Evolutionary conservation across 1,139 yeast species (phyloP).

Genomic region (Candida pseudoviswanathii): DNA sequence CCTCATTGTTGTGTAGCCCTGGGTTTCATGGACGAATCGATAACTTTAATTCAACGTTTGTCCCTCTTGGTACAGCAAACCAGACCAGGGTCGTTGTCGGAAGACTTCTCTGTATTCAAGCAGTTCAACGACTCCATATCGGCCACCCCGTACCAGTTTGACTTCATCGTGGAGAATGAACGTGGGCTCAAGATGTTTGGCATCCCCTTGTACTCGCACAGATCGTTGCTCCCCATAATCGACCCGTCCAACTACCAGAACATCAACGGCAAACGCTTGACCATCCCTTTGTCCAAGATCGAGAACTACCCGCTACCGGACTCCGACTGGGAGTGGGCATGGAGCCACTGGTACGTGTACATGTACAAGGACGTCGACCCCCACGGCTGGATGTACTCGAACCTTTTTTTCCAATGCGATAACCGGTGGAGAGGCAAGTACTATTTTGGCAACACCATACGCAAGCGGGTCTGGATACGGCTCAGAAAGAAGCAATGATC

Average conservation of each 20-base stretch:
- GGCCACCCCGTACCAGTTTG: conserved; percentile 25
- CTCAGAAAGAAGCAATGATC: conserved; percentile 14
- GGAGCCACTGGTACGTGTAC: conserved; percentile 73
- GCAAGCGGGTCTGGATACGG: conserved; percentile 66
- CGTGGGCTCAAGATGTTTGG: conserved; percentile 71
- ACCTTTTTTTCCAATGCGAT: conserved; percentile 43
- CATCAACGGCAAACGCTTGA: conserved; percentile 29
- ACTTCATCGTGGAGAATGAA: conserved; percentile 64
- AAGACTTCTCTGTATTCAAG: conserved; percentile 5
- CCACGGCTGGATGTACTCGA: conserved; percentile 74
- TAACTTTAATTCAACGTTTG: conserved; percentile 9
- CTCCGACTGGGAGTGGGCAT: conserved; percentile 68
- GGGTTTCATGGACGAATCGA: conserved; percentile 7
- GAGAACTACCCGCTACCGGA: conserved; percentile 63
- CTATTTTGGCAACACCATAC: conserved; percentile 54
- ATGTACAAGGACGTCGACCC: conserved; percentile 76
- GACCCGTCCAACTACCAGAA: conserved; percentile 59
- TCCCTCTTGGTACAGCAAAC: neutral
- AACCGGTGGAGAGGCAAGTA: conserved; percentile 62
- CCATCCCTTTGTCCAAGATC: conserved; percentile 32
- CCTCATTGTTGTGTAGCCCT: neutral
- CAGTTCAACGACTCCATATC: conserved; percentile 9
- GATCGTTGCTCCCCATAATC: conserved; percentile 55
- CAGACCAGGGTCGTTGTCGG: neutral
- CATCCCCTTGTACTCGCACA: conserved; percentile 57